phyloP scores from a whole-genome alignment of 2,329 filamentous ascomycete species.

The Emericellopsis atlantica region DNA sequence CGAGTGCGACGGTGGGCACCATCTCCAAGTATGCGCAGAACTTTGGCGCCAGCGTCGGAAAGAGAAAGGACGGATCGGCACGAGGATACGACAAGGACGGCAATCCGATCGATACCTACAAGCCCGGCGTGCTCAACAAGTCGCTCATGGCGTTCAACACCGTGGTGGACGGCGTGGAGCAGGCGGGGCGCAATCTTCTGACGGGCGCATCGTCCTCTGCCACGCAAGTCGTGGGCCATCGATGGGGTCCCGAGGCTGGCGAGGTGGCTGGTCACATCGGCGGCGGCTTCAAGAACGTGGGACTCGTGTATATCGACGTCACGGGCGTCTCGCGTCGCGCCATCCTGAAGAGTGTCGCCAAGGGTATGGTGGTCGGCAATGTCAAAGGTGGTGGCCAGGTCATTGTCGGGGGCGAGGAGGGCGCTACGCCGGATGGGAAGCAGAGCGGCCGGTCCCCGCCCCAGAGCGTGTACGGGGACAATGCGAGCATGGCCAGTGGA shows the following conservation, averaged over 20 bases:
- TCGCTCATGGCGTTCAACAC: conserved; percentile 94
- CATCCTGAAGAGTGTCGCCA: conserved; percentile 87
- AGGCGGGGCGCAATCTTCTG: conserved; percentile 69
- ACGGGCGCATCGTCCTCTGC: conserved; percentile 65
- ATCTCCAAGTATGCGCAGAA: conserved; percentile 82
- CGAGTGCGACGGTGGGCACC: conserved; percentile 75
- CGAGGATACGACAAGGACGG: conserved; percentile 61
- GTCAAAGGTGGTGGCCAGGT: conserved; percentile 63
- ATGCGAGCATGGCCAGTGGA: conserved; percentile 1
- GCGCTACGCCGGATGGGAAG: conserved; percentile 16
- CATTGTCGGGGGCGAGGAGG: conserved; percentile 49
- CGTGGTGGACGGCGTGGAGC: conserved; percentile 84
- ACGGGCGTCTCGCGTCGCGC: conserved; percentile 82
- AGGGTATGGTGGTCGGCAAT: conserved; percentile 85
- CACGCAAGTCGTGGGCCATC: conserved; percentile 76
- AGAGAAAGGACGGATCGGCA: conserved; percentile 35
- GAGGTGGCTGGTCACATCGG: conserved; percentile 63
- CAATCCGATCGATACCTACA: conserved; percentile 52
- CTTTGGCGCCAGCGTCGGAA: conserved; percentile 59
- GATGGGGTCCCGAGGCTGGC: conserved; percentile 78
- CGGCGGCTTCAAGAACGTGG: conserved; percentile 88
- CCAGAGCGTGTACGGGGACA: conserved; percentile 1
- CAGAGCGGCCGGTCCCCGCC: conserved; percentile 8
- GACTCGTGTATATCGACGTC: conserved; percentile 93
- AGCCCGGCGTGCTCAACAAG: conserved; percentile 90